Conservation (phyloP, 2,329 filamentous ascomycete genomes). For the Aspergillus sp. region DNA sequence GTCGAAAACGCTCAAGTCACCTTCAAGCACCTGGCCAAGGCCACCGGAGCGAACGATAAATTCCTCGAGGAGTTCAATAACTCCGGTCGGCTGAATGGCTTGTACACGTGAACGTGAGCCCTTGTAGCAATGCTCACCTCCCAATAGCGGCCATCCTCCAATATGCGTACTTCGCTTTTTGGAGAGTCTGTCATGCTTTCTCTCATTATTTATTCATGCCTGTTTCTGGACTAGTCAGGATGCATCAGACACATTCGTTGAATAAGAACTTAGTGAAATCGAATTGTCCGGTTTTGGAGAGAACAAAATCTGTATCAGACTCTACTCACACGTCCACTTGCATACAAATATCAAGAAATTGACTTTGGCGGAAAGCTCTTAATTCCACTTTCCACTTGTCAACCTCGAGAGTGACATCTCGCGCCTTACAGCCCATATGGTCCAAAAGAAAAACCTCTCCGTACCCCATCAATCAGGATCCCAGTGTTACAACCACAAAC, state of each 20-base stretch:
- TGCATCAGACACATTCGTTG: neutral
- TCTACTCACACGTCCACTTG: neutral
- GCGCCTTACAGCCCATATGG: neutral
- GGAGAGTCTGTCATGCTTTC: neutral
- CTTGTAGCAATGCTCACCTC: neutral
- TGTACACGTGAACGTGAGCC: neutral
- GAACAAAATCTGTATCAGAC: neutral
- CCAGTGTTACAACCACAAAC: no score
- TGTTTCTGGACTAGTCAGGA: neutral
- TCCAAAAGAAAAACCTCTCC: no score
- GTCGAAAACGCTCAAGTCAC: neutral
- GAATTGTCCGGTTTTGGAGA: neutral
- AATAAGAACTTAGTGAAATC: neutral
- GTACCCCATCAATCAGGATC: no score
- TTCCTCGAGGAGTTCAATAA: conserved; percentile 1
- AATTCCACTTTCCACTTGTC: no score
- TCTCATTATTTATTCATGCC: neutral
- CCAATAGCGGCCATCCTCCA: neutral
- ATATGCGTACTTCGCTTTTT: neutral
- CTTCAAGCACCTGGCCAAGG: conserved; percentile 3
- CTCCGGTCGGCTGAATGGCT: conserved; percentile 1
- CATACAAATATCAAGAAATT: neutral
- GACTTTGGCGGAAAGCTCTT: neutral
- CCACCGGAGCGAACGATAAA: neutral
- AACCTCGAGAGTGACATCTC: neutral